Evolutionary conservation across 176 grass and related monocot species (phyloP), one percentile per base, ranked within the genome.

Genomic region (Rhynchospora tenuis): DNA sequence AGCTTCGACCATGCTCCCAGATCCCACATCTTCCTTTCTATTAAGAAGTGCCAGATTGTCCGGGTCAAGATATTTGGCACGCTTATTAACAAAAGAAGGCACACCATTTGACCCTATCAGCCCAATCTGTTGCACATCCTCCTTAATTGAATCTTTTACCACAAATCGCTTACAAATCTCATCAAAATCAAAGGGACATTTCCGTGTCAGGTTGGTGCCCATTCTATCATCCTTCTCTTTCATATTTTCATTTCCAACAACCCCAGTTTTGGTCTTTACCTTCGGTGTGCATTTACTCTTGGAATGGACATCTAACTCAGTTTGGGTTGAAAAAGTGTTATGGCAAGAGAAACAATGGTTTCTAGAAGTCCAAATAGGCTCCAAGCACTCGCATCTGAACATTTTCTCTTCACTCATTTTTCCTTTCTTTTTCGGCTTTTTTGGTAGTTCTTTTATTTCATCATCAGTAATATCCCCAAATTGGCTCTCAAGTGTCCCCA

Each of bases 311-410:
- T 98, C 93, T 86, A 91, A 90, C 86, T 98, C 96, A 3, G 45
- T 29, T 13, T 45, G 68, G 28, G 84, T 84, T 20, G 63, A 83
- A 62, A 93, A 93, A 60, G 93, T 89, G 11, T 91, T 88, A 83
- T 98, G 96, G 82, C 96, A 98, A 73, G 84, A 88, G 64, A 89
- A 85, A 84, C 96, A 98, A 56, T 98, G 96, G 26, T 90, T 55
- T 79, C 89, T 73, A 89, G 89, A 93, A 95, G 90, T 87, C 91
- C 89, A 95, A 79, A 91, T 50, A 68, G 89, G 89, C 81, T 98
- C 96, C 55, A 98, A 91, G 83, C 93, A 98, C 85, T 95, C 88
- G 12, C 96, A 95, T 65, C 85, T 91, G 74, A 88, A 88, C 59
- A 88, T 73, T 88, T 77, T 97, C 81, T 89, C 92, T 75, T 94